Conservation (phyloP, 495 filamentous ascomycete genomes). For the Bryoglossum gracile region DNA sequence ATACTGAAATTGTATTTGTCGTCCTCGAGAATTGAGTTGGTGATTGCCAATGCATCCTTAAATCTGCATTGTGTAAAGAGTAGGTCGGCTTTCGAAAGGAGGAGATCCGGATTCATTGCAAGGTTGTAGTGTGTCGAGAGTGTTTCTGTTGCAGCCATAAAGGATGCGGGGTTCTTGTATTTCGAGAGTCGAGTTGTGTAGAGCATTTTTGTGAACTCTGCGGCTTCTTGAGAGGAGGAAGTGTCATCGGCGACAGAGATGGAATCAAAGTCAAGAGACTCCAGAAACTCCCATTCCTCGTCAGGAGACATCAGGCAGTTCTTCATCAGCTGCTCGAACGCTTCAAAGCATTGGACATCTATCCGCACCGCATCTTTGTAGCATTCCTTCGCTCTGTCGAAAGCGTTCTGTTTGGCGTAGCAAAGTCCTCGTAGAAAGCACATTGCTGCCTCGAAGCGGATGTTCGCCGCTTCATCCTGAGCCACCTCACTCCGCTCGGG, state of each 20-base stretch:
- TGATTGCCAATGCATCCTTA: conserved; percentile 75
- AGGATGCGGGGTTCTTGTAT: conserved; percentile 78
- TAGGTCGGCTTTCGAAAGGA: conserved; percentile 85
- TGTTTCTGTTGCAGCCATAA: conserved; percentile 81
- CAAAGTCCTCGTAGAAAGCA: conserved; percentile 91
- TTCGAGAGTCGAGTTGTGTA: conserved; percentile 96
- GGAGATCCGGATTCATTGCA: conserved; percentile 77
- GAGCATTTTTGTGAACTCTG: conserved; percentile 90
- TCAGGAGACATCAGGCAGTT: conserved; percentile 96
- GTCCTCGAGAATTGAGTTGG: conserved; percentile 67
- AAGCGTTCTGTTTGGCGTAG: conserved; percentile 95
- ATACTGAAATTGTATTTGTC: conserved; percentile 84
- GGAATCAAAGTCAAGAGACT: conserved; percentile 83
- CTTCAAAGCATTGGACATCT: conserved; percentile 97
- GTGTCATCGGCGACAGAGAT: conserved; percentile 53
- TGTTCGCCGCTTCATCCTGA: conserved; percentile 53
- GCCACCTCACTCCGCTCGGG: conserved; percentile 42
- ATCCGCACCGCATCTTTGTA: conserved; percentile 96
- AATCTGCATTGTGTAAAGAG: conserved; percentile 94
- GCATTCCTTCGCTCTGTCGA: conserved; percentile 94
- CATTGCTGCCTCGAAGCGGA: conserved; percentile 92
- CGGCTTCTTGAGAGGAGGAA: conserved; percentile 67
- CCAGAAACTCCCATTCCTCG: conserved; percentile 90
- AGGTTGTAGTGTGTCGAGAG: conserved; percentile 92
- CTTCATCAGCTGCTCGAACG: conserved; percentile 95